Evolutionary conservation across 164 flowering plant species (phyloP), one percentile per base, ranked within the genome.

Genomic region (Cinnamomum chago): DNA sequence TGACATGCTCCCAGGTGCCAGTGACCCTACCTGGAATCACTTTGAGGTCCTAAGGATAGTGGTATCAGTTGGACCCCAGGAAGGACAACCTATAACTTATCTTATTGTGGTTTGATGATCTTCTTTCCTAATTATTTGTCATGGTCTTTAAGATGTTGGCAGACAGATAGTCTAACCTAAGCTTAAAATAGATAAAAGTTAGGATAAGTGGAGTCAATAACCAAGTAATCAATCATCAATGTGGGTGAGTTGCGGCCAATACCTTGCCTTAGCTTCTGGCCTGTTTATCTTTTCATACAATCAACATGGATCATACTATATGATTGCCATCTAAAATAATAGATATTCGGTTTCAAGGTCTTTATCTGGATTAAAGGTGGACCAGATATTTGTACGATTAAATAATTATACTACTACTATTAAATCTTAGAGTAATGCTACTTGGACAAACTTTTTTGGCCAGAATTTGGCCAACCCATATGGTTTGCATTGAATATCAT

Each of bases 141-240:
- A 35, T 28, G 33, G 69, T 27, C 50, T 67, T 67, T 30, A 15
- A 25, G 40, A 33, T 18, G 28, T 67, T 67, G 69, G 69, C 69
- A 28, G 47, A 67, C 69, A 67, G 20, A 67, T 67, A 33, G 28
- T 67, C 69, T 67, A 67, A 67, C 9, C 35, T 30, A 67, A 67
- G n/a, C 9, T 28, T 28, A 30, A 14, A 25, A 67, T 13, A 28
- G 5, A 17, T 12, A 67, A 27, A 27, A 67, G 40, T 3, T 14
- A 27, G 40, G 68, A 66, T 66, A 24, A 28, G 33, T 66, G 68
- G 12, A 27, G 35, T 66, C 40, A 27, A 30, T 64, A 27, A 22
- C 12, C 27, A 3, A 24, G 27, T 24, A 64, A 24, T 27, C 67
- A 64, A 64, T 64, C 67, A 64, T 23, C 27, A 27, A 23, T 3